phyloP scores from a whole-genome alignment of 2,329 filamentous ascomycete species.

The Onygena corvina region DNA sequence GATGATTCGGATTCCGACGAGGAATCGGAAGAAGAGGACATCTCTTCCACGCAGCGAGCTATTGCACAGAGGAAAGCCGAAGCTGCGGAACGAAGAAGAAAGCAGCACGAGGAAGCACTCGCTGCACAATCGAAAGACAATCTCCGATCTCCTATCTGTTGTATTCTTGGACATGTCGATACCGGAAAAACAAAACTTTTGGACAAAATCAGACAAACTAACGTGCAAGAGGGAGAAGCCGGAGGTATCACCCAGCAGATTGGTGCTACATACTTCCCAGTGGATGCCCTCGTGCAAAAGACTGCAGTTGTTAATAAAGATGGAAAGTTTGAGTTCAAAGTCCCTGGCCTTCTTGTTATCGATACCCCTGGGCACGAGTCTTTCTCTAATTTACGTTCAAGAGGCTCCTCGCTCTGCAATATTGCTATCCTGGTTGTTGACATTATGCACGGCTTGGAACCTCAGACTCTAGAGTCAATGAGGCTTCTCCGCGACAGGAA shows the following conservation, averaged over 20 bases:
- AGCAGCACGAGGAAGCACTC: constrained; percentile 80
- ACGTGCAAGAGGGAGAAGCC: constrained; percentile 96
- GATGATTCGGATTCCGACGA: constrained; percentile 52
- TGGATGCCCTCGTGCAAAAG: constrained; percentile 85
- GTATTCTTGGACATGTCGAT: constrained; percentile 99
- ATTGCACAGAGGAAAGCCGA: constrained; percentile 73
- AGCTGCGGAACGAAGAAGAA: constrained; percentile 75
- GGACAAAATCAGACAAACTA: constrained; percentile 96
- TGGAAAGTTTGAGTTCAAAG: constrained; percentile 86
- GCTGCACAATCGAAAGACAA: constrained; percentile 87
- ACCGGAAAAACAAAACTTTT: constrained; percentile 99
- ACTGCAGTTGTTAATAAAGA: constrained; percentile 87
- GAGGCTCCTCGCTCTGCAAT: constrained; percentile 96
- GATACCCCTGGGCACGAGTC: constrained; percentile 99
- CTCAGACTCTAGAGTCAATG: constrained; percentile 96
- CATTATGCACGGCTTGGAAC: constrained; percentile 99
- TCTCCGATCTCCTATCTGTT: constrained; percentile 94
- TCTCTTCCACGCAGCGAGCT: constrained; percentile 59
- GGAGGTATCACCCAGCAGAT: constrained; percentile 99
- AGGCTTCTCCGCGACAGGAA: constrained; percentile 80
- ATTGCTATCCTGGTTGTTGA: constrained; percentile 98
- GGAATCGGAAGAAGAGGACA: constrained; percentile 49
- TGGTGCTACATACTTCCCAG: constrained; percentile 97
- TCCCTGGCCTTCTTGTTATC: constrained; percentile 90
- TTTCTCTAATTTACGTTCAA: constrained; percentile 93